phyloP scores from a whole-genome alignment of 495 filamentous ascomycete species.

The Aspergillus campestris region DNA sequence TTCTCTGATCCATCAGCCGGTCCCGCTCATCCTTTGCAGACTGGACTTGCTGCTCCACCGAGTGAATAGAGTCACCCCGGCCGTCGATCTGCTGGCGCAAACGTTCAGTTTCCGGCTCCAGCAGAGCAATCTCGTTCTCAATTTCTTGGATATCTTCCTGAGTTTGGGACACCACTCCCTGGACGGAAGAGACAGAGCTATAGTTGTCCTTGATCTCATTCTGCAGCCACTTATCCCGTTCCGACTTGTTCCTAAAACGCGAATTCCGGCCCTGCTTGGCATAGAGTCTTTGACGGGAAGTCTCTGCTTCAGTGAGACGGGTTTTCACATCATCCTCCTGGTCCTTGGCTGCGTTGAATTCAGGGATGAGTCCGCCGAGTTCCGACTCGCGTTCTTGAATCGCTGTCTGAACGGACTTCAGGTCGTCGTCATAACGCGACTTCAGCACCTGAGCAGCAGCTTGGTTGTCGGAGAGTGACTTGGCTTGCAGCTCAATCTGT shows the following conservation, averaged over 20 bases:
- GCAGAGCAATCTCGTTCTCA: slow-evolving; percentile 56
- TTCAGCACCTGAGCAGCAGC: slow-evolving; percentile 65
- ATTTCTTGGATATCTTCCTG: slow-evolving; percentile 76
- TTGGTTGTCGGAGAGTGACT: slow-evolving; percentile 70
- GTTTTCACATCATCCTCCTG: slow-evolving; percentile 62
- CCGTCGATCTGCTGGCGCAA: slow-evolving; percentile 69
- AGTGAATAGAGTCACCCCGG: slow-evolving; percentile 62
- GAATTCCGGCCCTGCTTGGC: slow-evolving; percentile 90
- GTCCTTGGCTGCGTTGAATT: slow-evolving; percentile 62
- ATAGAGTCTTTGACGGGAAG: slow-evolving; percentile 69
- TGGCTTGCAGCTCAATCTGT: slow-evolving; percentile 77
- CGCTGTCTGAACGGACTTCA: slow-evolving; percentile 62
- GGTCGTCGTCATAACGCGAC: slow-evolving; percentile 59
- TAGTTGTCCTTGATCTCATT: slow-evolving; percentile 77
- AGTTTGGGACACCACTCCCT: slow-evolving; percentile 71
- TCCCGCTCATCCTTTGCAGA: slow-evolving; percentile 75
- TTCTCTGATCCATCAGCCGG: slow-evolving; percentile 75
- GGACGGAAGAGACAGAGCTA: slow-evolving; percentile 63
- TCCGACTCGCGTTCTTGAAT: slow-evolving; percentile 72
- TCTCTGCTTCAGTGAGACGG: slow-evolving; percentile 67
- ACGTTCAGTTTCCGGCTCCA: slow-evolving; percentile 64
- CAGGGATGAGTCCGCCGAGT: slow-evolving; percentile 60
- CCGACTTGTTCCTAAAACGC: slow-evolving; percentile 77
- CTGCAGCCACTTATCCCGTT: slow-evolving; percentile 77
- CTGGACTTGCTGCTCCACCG: slow-evolving; percentile 62